phyloP scores from a whole-genome alignment of 2,329 filamentous ascomycete species.

The Neopestalotiopsis sp. region DNA sequence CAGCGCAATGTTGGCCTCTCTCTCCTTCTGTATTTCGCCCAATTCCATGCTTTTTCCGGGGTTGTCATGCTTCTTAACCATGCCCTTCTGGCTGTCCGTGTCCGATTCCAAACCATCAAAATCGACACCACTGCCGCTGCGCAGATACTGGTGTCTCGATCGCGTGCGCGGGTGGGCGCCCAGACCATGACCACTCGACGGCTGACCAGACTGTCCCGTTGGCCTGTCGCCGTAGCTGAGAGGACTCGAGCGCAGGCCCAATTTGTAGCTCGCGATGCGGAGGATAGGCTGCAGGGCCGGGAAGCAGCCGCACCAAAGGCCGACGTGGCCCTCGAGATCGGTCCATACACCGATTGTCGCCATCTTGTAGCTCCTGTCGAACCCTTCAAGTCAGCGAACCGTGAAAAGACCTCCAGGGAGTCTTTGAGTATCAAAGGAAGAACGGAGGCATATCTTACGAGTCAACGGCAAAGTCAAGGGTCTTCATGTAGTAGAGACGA shows the following conservation, averaged over 20 bases:
- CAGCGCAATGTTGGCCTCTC: not conserved
- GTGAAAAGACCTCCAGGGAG: not conserved
- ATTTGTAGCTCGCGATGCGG: not conserved
- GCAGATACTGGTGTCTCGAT: not conserved
- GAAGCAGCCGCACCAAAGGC: slow-evolving; percentile 47
- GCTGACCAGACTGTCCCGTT: not conserved
- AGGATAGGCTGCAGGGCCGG: slow-evolving; percentile 2
- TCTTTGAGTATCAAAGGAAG: not conserved
- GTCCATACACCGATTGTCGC: slow-evolving; percentile 42
- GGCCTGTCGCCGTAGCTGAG: not conserved
- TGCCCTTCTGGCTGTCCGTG: not conserved
- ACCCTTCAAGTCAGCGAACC: not conserved
- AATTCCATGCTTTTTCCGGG: not conserved
- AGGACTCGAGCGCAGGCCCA: not conserved
- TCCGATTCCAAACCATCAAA: not conserved
- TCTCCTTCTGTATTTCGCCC: not conserved
- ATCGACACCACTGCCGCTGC: not conserved
- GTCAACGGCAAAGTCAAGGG: slow-evolving; percentile 33
- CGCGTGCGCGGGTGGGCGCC: not conserved
- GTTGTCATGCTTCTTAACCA: not conserved
- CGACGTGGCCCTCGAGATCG: slow-evolving; percentile 45
- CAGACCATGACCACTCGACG: too few relatives aligned
- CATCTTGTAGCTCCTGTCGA: slow-evolving; percentile 41
- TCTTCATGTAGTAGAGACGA: slow-evolving; percentile 40
- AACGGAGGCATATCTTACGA: slow-evolving; percentile 13